phyloP scores from a whole-genome alignment of 176 grass and related monocot genomes.

The Chloris gayana region DNA sequence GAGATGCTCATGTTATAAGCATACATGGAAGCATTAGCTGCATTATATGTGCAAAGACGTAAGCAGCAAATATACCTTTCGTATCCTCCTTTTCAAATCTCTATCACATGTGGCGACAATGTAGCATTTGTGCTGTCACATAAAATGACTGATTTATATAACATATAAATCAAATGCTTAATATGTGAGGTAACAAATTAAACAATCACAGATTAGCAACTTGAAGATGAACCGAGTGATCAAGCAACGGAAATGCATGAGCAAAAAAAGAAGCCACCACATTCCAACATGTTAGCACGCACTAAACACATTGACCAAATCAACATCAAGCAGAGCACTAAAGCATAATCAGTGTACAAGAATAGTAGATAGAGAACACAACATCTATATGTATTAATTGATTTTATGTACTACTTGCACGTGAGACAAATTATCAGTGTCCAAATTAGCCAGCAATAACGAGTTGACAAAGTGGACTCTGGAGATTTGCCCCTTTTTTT shows the following conservation, averaged over 20 bases:
- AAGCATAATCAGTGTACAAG: too few species aligned
- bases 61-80: slow-evolving; percentile 55
- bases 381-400: too few species aligned
- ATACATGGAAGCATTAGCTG: background rate
- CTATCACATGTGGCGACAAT: slow-evolving; percentile 90
- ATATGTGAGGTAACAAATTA: too few species aligned
- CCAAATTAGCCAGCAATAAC: background rate
- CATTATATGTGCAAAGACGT: background rate
- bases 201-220: too few species aligned
- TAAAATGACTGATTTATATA: slow-evolving; percentile 1
- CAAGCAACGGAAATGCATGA: too few species aligned
- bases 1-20: background rate
- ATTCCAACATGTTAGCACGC: too few species aligned
- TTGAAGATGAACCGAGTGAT: too few species aligned
- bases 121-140: slow-evolving; percentile 84
- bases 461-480: background rate
- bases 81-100: slow-evolving; percentile 90
- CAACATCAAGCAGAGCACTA: too few species aligned
- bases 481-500: too few species aligned
- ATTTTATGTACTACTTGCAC: background rate
- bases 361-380: too few species aligned
- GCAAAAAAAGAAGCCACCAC: too few species aligned
- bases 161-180: background rate
- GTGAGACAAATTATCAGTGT: background rate
- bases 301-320: too few species aligned